These are phyloP conservation scores for Mucor sp. DNA, from an alignment of 371 early-diverging fungal genomes.

Conservation along the genomic window DNA sequence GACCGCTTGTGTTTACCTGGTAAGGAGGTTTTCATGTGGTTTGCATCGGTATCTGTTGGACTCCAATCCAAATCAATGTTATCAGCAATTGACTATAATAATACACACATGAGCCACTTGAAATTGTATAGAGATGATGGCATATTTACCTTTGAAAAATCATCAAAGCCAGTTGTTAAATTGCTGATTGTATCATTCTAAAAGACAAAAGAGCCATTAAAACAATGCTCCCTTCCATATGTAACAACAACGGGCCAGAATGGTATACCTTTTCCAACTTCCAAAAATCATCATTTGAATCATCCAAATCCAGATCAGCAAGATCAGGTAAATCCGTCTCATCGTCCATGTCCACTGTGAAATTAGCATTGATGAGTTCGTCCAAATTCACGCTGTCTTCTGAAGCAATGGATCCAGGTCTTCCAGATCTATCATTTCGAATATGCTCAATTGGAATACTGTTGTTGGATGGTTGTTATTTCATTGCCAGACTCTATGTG, in stretches of 20 bases:
- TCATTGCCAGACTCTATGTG: not conserved
- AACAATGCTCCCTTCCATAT: not conserved
- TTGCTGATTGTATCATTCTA: constrained; percentile 1
- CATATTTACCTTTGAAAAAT: constrained; percentile 12
- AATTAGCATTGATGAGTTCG: constrained; percentile 36
- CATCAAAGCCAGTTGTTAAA: constrained; percentile 17
- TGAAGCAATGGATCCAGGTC: constrained; percentile 29
- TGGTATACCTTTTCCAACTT: constrained; percentile 22
- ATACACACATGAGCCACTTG: not conserved
- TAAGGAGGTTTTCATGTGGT: not conserved
- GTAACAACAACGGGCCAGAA: not conserved
- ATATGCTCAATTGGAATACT: constrained; percentile 23
- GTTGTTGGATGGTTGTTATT: not conserved
- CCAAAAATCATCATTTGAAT: constrained; percentile 35
- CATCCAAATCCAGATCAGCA: constrained; percentile 33
- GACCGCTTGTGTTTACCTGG: constrained; percentile 5
- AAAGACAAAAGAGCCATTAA: not conserved
- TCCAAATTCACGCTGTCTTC: constrained; percentile 38
- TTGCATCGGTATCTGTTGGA: constrained; percentile 7
- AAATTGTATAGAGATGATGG: no score
- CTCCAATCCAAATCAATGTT: constrained; percentile 22
- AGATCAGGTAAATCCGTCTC: constrained; percentile 31
- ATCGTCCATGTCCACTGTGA: constrained; percentile 34
- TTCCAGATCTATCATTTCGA: constrained; percentile 7
- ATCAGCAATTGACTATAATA: constrained; percentile 1